Conservation (phyloP, 495 filamentous ascomycete species). For the Letharia columbiana region DNA sequence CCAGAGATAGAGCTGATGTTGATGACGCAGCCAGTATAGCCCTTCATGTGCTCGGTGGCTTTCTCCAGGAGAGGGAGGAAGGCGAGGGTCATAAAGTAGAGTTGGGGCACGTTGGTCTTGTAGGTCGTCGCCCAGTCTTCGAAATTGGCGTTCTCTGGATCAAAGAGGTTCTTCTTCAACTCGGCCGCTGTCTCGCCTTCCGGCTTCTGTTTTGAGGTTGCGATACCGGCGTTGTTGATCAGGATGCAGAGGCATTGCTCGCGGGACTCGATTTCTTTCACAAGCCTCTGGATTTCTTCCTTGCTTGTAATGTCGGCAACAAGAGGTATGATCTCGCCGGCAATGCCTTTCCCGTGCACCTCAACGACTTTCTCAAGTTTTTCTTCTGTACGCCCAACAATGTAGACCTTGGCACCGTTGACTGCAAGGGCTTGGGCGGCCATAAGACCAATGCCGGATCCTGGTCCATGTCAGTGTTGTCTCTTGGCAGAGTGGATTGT, state of each 20-base stretch:
- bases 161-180: conserved; percentile 50
- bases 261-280: conserved; percentile 35
- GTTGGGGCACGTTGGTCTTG: conserved; percentile 41
- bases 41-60: conserved; percentile 39
- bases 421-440: conserved; percentile 49
- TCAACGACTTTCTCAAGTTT: conserved; percentile 47
- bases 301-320: conserved; percentile 44
- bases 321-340: conserved; percentile 50
- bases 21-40: conserved; percentile 48
- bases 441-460: conserved; percentile 47
- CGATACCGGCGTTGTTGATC: conserved; percentile 51
- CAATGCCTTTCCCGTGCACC: conserved; percentile 37
- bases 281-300: conserved; percentile 37
- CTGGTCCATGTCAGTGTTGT: conserved; percentile 17
- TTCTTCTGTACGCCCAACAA: conserved; percentile 47
- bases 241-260: conserved; percentile 44
- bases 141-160: conserved; percentile 32
- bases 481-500: no score
- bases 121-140: conserved; percentile 42
- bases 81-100: conserved; percentile 40
- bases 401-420: conserved; percentile 54
- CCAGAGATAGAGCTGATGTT: conserved; percentile 52
- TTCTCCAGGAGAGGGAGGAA: conserved; percentile 37
- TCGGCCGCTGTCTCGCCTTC: conserved; percentile 37
- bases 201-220: conserved; percentile 27